Evolutionary conservation across 768 basidiomycete species (phyloP), one percentile per base, ranked within the genome.

Genomic region (Mycena pura): DNA sequence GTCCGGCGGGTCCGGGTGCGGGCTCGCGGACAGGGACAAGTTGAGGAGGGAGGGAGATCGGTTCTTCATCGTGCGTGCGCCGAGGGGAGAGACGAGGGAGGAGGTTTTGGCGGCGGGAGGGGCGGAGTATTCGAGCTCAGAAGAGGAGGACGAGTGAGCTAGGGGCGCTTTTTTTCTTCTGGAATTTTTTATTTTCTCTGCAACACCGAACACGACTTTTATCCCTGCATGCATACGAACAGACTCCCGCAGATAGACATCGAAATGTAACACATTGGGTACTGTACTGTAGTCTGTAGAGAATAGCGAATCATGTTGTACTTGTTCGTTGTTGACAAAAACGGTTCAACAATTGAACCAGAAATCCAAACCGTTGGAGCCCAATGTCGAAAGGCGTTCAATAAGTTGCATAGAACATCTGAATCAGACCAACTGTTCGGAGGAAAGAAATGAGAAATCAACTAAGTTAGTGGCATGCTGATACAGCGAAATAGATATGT

Each of bases 21-120:
- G 64, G 27, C 46, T 65, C n/a, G 44, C 11, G 29, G 60, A 62
- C 10, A 57, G 56, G 9, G 60, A 58, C n/a, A 21, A 17, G 27
- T 2, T 61, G 28, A 29, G 44, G 45, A 10, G 40, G 19, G 60
- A 53, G 19, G 64, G 50, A 3, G 60, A 27, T 0, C n/a, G 32
- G 43, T 65, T 57, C 24, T 28, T 53, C 13, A n/a, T 61, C 22
- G 51, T 57, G 22, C 31, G 25, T 5, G 29, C 21, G 22, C 21
- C 36, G 44, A 17, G 22, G 34, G 14, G 0, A 2, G 60, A 65
- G 38, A 58, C 32, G 32, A n/a, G 55, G 5, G 39, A 24, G 39
- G 45, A 61, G 27, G 53, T 65, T 1, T 29, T 61, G 31, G 51
- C 10, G 10, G 55, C 59, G 44, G 64, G 49, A 9, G 64, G 51